phyloP scores from a whole-genome alignment of 805 yeast species.

The Myxozyma neglecta region DNA sequence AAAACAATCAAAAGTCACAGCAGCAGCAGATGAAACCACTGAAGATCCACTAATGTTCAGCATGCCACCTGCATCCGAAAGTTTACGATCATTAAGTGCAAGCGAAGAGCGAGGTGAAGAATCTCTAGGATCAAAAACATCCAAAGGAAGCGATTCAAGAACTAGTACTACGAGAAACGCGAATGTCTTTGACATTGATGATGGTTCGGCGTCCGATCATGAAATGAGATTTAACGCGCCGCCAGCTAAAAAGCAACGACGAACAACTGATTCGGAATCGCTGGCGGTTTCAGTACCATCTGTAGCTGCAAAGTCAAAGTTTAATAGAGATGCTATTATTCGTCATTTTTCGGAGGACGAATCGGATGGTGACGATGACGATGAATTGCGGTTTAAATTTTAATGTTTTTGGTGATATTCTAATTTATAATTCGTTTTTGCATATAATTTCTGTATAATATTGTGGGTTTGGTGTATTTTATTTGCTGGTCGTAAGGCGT shows the following conservation, averaged over 20 bases:
- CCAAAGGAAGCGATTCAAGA: background rate
- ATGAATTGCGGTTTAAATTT: constrained; percentile 16
- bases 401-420: background rate
- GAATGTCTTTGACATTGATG: background rate
- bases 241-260: background rate
- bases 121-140: background rate
- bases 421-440: background rate
- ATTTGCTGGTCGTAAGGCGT: background rate
- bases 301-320: background rate
- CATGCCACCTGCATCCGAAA: background rate
- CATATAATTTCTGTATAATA: background rate
- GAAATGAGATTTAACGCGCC: background rate
- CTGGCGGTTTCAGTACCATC: background rate
- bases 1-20: background rate
- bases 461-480: background rate
- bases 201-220: background rate
- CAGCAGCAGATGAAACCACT: background rate
- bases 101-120: background rate
- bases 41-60: constrained; percentile 13
- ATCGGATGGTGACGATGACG: constrained; percentile 11
- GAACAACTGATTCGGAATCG: background rate
- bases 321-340: background rate
- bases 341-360: background rate
- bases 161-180: background rate
- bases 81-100: background rate